Percentiles rank a stretch among this genome's conserved stretches.
These are phyloP conservation scores for Talaromyces proteolyticus DNA, from an alignment of 495 filamentous ascomycete species.

Conservation along the genomic window DNA sequence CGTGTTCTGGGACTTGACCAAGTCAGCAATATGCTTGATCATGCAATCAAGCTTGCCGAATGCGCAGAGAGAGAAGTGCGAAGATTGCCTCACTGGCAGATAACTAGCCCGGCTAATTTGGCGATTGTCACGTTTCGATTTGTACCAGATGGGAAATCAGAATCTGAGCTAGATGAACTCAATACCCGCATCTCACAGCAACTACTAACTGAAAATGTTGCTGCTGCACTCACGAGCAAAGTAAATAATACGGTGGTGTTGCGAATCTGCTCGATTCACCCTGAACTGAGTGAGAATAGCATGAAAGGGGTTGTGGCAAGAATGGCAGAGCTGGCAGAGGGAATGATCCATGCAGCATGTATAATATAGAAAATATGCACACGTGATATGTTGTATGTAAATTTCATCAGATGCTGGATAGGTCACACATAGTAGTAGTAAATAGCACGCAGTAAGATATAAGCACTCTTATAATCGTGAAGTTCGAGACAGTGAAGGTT, in stretches of 20 bases:
- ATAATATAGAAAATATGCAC: background rate
- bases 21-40: constrained; percentile 16
- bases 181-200: constrained; percentile 2
- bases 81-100: constrained; percentile 8
- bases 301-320: background rate
- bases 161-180: constrained; percentile 1
- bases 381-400: too few relatives aligned
- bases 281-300: constrained; percentile 6
- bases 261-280: constrained; percentile 18
- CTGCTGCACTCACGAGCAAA: constrained; percentile 10
- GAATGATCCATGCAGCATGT: too few relatives aligned
- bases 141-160: constrained; percentile 1
- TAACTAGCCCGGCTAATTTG: constrained; percentile 6
- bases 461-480: too few relatives aligned
- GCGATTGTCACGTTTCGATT: constrained; percentile 14
- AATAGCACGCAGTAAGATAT: too few relatives aligned
- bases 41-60: constrained; percentile 12
- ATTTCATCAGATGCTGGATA: too few relatives aligned
- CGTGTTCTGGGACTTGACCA: constrained; percentile 13
- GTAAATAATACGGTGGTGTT: constrained; percentile 5
- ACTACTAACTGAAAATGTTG: constrained; percentile 6
- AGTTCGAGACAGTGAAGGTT: too few relatives aligned
- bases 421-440: too few relatives aligned
- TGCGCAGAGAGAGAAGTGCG: constrained; percentile 7
- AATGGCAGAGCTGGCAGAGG: too few relatives aligned